Percentiles rank a stretch among this genome's conserved stretches.
phyloP scores from a whole-genome alignment of 208 protist genomes.

The Wallacemonas sp. region DNA sequence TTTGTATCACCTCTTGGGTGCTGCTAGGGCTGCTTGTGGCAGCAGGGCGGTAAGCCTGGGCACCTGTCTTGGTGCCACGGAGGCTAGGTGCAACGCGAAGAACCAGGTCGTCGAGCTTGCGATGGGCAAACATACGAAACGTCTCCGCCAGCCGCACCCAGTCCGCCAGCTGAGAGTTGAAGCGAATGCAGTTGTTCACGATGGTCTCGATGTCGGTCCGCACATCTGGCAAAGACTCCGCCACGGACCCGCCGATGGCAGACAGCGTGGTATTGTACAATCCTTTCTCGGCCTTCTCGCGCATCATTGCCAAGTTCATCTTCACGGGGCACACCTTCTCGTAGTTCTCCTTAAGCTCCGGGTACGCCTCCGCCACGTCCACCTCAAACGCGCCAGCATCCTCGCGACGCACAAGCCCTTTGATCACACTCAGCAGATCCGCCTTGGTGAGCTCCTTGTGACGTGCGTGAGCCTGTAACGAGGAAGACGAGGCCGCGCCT shows the following conservation, averaged over 20 bases:
- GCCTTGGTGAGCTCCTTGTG: constrained; percentile 14
- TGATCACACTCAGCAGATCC: constrained; percentile 58
- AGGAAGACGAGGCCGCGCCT: neutral
- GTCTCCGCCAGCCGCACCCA: constrained; percentile 71
- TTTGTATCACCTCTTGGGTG: constrained; percentile 4
- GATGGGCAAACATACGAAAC: constrained; percentile 78
- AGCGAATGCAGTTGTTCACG: constrained; percentile 81
- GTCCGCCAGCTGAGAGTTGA: constrained; percentile 59
- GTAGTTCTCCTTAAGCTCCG: constrained; percentile 68
- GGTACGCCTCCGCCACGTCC: constrained; percentile 78
- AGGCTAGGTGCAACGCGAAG: constrained; percentile 51
- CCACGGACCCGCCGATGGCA: constrained; percentile 44
- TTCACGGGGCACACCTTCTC: constrained; percentile 63
- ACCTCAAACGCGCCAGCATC: constrained; percentile 73
- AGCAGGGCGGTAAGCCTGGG: constrained; percentile 11
- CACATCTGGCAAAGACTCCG: constrained; percentile 54
- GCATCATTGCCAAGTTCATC: constrained; percentile 80
- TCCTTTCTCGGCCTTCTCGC: constrained; percentile 54
- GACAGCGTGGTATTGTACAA: constrained; percentile 38
- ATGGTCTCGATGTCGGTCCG: constrained; percentile 83
- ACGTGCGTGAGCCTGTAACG: neutral
- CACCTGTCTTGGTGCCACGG: constrained; percentile 60
- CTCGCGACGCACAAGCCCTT: constrained; percentile 63
- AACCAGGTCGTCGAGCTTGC: constrained; percentile 79
- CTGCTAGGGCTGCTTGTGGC: neutral